These are phyloP conservation scores for Cadophora sp. DNA, from an alignment of 2,329 filamentous ascomycete species.

Conservation along the genomic window DNA sequence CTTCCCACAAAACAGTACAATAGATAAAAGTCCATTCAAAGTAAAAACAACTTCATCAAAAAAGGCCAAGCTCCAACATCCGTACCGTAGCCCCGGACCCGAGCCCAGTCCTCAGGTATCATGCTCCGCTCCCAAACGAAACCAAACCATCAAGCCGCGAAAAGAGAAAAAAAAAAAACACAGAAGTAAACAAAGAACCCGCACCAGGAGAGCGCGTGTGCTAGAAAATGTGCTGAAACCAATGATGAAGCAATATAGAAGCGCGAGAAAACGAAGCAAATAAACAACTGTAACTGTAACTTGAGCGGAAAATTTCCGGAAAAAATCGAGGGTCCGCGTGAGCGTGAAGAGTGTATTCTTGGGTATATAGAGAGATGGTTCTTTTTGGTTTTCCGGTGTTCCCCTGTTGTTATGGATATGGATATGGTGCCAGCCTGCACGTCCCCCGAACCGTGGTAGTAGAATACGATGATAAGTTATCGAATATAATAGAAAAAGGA, in stretches of 20 bases:
- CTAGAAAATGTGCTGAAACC: not conserved
- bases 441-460: conserved; percentile 22
- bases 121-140: not conserved
- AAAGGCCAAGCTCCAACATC: not conserved
- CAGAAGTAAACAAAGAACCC: not conserved
- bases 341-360: conserved; percentile 39
- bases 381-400: conserved; percentile 12
- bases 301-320: conserved; percentile 13
- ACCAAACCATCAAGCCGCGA: not conserved
- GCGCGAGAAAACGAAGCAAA: conserved; percentile 17
- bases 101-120: conserved; percentile 12
- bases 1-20: conserved; percentile 11
- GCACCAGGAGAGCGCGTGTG: not conserved
- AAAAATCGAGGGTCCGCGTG: conserved; percentile 39
- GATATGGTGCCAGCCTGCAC: conserved; percentile 35
- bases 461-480: conserved; percentile 6
- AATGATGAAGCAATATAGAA: not conserved
- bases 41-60: not conserved
- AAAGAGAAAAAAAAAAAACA: not conserved
- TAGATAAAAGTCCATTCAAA: conserved; percentile 5
- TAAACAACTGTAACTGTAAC: too few relatives aligned
- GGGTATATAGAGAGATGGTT: conserved; percentile 38
- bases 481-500: conserved; percentile 25
- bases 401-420: conserved; percentile 16
- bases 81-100: not conserved